These are phyloP conservation scores for Globisporangium spinosum DNA, from an alignment of 352 stramenopile genomes.

Conservation along the genomic window DNA sequence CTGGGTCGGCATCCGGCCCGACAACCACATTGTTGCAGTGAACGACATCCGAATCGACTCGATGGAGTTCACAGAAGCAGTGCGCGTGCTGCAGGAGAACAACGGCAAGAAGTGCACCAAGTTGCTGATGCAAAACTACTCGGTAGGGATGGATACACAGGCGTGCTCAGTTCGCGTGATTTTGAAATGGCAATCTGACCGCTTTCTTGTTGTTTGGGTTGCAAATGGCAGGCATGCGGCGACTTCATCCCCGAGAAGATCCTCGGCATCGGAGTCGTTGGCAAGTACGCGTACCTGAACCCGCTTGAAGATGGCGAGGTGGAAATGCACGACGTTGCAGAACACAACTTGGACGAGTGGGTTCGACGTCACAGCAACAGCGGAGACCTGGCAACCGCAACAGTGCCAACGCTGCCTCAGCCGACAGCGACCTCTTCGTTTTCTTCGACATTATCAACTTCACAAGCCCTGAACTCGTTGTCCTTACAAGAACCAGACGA, in stretches of 20 bases:
- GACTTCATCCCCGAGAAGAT: constrained; percentile 89
- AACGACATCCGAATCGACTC: constrained; percentile 85
- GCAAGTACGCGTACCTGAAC: constrained; percentile 78
- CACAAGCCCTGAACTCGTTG: not conserved
- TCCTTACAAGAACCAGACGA: not conserved
- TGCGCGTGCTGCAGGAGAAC: constrained; percentile 81
- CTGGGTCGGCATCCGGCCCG: constrained; percentile 69
- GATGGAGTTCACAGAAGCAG: constrained; percentile 76
- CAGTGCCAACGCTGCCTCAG: constrained; percentile 23
- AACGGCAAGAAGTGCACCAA: constrained; percentile 86
- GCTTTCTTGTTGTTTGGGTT: not conserved
- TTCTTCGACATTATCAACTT: not conserved
- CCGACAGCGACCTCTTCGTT: not conserved
- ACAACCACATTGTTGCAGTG: constrained; percentile 87
- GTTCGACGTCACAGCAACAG: constrained; percentile 33
- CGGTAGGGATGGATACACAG: constrained; percentile 21
- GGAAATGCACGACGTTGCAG: constrained; percentile 20
- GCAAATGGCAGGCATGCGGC: constrained; percentile 42
- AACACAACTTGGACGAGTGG: constrained; percentile 66
- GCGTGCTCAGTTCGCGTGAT: not conserved
- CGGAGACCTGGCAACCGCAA: constrained; percentile 15
- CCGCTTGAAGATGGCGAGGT: constrained; percentile 46
- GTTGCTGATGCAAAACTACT: constrained; percentile 87
- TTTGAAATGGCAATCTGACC: not conserved
- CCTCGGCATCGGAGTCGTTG: constrained; percentile 69